Evolutionary conservation across 148 eudicot species (phyloP), one percentile per base, ranked within the genome.

Genomic region (Chenopodium album): DNA sequence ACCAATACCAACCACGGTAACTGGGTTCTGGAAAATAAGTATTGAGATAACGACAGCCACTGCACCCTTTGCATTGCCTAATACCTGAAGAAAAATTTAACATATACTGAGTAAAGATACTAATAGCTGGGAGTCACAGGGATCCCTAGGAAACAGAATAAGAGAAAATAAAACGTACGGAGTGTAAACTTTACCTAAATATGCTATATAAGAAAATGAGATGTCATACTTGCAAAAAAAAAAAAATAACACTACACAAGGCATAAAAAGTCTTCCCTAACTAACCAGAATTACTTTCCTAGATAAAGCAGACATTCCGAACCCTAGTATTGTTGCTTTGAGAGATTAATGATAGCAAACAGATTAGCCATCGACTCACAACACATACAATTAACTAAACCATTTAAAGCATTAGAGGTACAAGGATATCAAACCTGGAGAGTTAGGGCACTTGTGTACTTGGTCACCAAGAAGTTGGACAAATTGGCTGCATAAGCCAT

Each of bases 41-140:
- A 96, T 96, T 47, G 99, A 96, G 79, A 96, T 92, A 52, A 96
- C 99, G 52, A 96, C 98, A 13, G 99, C 99, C 79, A 96, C 99
- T 2, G 99, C 98, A 0, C 99, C 99, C 85, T 96, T 94, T 63
- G 99, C 99, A 86, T 96, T 96, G 76, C 99, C 99, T 47, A 96
- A 31, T 46, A 95, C 98, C 99, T 95, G 92, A 26, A 46, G 56
- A 47, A 5, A 7, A n/a, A 80, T 28, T 31, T 59, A 29, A 80
- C 48, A 79, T 31, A 56, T 23, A 26, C 19, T 20, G 47, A 80
- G 19, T 32, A n/a, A 77, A 62, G 62, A 16, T 62, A 71, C 44
- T 12, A 13, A 44, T 47, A 37, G 26, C 7, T n/a, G 14, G 62
- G 20, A n/a, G 28, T 34, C 46, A 70, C 1, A 34, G 37, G 73